Evolutionary conservation across 2,329 filamentous ascomycete genomes (phyloP), one percentile per base, ranked within the genome.

Genomic region (Penicillium aurantiogriseum): DNA sequence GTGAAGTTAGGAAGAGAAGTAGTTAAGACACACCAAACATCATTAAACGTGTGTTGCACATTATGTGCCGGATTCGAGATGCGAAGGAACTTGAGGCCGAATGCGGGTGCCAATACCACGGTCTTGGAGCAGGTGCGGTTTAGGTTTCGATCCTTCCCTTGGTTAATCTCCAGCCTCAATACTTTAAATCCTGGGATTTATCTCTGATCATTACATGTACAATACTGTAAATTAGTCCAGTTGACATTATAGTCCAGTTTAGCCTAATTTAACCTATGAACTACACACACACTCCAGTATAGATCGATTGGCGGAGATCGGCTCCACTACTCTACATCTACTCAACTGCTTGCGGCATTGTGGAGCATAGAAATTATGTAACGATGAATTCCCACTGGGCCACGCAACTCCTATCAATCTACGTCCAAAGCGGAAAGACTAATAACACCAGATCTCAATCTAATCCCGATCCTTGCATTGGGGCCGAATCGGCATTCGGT

Each of bases 401-500:
- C 44, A 56, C 38, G 51, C 51, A 56, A 58, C 61, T 54, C 11
- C 55, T 47, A 60, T 59, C 59, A 63, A 56, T 63, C 61, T 59
- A 64, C 52, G 31, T 55, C 29, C 56, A 53, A 56, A 60, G 52
- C 38, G 21, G 59, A 63, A 53, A 57, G 33, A 51, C 19, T 19
- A 39, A 25, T 19, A 52, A 44, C 17, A 15, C 36, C 42, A 33
- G 25, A 33, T 17, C 7, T 35, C 23, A 15, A 46, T 58, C 48
- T 63, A 61, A 54, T 62, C 51, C 43, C 46, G 46, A 45, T 51
- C 52, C 21, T 63, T 57, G 21, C 38, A 48, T 11, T 35, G 31
- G 4, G 56, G 13, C 35, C 57, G 63, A 21, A 54, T 55, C 11
- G 69, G 68, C 58, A 63, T 51, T 39, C 69, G 68, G 51, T 73